Evolutionary conservation across 495 filamentous ascomycete genomes (phyloP), one percentile per base, ranked within the genome.

Genomic region (Hypoxylon rickii): DNA sequence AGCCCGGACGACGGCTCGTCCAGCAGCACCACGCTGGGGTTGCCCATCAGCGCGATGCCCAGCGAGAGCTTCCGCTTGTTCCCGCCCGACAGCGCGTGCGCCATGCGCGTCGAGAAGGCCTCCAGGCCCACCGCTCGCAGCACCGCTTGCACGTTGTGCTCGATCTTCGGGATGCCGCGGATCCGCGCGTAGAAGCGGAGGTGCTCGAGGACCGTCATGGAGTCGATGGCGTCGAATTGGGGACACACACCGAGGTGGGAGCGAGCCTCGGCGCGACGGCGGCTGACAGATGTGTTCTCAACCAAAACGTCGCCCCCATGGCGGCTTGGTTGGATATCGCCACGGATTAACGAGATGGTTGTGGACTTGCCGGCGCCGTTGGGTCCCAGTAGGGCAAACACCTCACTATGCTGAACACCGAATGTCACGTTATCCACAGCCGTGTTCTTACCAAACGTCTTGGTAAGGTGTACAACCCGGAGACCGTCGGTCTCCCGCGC

Each of bases 301-400:
- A 96, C 84, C 20, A 87, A 83, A 32, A 96, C 81, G 44, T 91
- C 86, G 47, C 87, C 86, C 24, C 73, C 71, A 48, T 74, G 73
- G 26, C 70, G 67, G 36, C 78, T 76, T 0, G 90, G 89, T 22
- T 82, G 79, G 44, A 92, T 77, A 59, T 96, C 90, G n/a, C 90
- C 91, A 50, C 91, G 82, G 68, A 96, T 88, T 31, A 95, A 74
- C 13, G 81, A 86, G 70, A 96, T 92, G 5, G 86, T 93, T 3
- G 89, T 94, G 3, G 83, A 87, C 64, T 96, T 96, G 40, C 91
- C 91, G 0, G 91, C 91, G 18, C 90, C 91, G 66, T 96, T 96
- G 16, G 90, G 89, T 4, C 91, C 91, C 3, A 96, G 81, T 1
- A 95, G 80, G 15, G 90, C 89, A 68, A 95, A 95, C 11, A 92